Evolutionary conservation across 805 yeast genomes (phyloP).

Genomic region (Saccharomycodes ludwigii): DNA sequence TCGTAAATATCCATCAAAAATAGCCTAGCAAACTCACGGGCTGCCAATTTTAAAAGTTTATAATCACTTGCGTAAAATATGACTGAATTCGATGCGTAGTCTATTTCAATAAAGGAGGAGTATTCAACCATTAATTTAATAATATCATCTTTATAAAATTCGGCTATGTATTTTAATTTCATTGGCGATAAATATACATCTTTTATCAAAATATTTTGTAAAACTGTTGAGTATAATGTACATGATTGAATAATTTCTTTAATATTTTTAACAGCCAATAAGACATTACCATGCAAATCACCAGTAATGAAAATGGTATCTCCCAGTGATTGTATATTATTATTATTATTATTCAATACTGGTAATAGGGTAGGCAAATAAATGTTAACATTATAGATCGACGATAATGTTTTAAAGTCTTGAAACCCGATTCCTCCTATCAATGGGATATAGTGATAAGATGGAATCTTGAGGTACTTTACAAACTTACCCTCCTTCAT

Average conservation of each 20-base stretch:
- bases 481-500: too few relatives aligned
- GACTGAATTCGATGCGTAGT: constrained; percentile 9
- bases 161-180: constrained; percentile 14
- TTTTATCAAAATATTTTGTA: constrained; percentile 10
- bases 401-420: constrained; percentile 10
- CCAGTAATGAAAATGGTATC: too few relatives aligned
- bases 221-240: constrained; percentile 4
- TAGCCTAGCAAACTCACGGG: constrained; percentile 15
- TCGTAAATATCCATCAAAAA: constrained; percentile 19
- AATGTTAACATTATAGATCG: constrained; percentile 12
- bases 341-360: background rate
- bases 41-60: constrained; percentile 12
- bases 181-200: constrained; percentile 13
- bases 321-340: background rate
- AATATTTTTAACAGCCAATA: constrained; percentile 12
- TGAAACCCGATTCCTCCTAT: too few relatives aligned
- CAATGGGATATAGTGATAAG: too few relatives aligned
- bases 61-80: constrained; percentile 15
- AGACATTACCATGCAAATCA: constrained; percentile 10
- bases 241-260: constrained; percentile 6
- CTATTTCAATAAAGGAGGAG: constrained; percentile 16
- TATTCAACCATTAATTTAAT: constrained; percentile 17
- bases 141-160: constrained; percentile 11
- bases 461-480: too few relatives aligned
- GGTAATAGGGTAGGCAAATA: constrained; percentile 11